A percentile compares a stretch with the other conserved stretches of the same genome.
These are phyloP conservation scores for Phoma herbarum DNA, from an alignment of 2,329 filamentous ascomycete genomes.

Conservation along the genomic window DNA sequence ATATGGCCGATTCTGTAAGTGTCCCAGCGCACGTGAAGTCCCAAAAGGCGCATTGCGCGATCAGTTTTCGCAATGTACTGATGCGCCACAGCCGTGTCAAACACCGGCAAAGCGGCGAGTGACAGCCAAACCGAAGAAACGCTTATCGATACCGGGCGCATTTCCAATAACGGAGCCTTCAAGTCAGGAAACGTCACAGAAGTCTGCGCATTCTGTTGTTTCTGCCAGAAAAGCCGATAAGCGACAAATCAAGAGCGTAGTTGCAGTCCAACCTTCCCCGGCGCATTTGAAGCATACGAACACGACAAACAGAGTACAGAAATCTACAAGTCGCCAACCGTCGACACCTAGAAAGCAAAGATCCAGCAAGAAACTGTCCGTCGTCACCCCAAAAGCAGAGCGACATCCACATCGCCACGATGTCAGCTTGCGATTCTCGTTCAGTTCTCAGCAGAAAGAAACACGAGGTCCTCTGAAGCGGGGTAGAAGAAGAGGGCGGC, in stretches of 20 bases:
- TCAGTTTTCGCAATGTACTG: slow-evolving; percentile 14
- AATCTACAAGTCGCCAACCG: slow-evolving; percentile 10
- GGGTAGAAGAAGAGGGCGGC: slow-evolving; percentile 17
- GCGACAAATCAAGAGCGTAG: neutral
- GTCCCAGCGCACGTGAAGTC: neutral
- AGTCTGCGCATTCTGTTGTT: slow-evolving; percentile 21
- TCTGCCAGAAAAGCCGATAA: slow-evolving; percentile 10
- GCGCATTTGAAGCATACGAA: slow-evolving; percentile 1
- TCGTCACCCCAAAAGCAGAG: slow-evolving; percentile 12
- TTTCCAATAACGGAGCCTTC: slow-evolving; percentile 16
- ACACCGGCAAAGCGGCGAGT: slow-evolving; percentile 17
- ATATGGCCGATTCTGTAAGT: slow-evolving; percentile 16
- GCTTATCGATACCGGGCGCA: slow-evolving; percentile 25
- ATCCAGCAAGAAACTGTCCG: slow-evolving; percentile 11
- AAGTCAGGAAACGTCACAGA: slow-evolving; percentile 19
- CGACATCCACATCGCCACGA: slow-evolving; percentile 14
- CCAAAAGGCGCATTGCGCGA: slow-evolving; percentile 3
- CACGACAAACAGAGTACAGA: slow-evolving; percentile 10
- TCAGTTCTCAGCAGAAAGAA: slow-evolving; percentile 12
- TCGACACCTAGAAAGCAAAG: slow-evolving; percentile 13
- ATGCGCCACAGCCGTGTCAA: slow-evolving; percentile 18
- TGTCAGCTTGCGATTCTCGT: slow-evolving; percentile 31
- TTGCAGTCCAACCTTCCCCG: neutral
- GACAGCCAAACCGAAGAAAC: slow-evolving; percentile 20
- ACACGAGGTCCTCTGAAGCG: slow-evolving; percentile 14